phyloP scores from a whole-genome alignment of 2,329 filamentous ascomycete species.

The Neofusicoccum sp. region DNA sequence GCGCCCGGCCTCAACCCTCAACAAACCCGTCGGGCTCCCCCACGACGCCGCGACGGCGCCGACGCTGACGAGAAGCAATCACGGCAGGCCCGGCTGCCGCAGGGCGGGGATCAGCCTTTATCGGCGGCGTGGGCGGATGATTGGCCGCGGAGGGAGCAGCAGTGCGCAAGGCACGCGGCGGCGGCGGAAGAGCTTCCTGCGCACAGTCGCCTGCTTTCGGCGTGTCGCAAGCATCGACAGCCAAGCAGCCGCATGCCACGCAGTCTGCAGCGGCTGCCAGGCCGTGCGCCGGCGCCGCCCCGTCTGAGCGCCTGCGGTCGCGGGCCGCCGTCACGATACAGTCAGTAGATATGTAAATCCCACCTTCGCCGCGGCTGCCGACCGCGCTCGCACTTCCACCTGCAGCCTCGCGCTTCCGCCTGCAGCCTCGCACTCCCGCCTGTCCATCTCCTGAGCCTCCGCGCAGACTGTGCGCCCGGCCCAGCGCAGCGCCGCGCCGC shows the following conservation, averaged over 20 bases:
- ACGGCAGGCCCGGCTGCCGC: conserved; percentile 2
- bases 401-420: neutral
- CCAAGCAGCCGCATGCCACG: conserved; percentile 1
- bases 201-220: conserved; percentile 16
- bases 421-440: too few relatives aligned
- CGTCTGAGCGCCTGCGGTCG: neutral
- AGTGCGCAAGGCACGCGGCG: conserved; percentile 6
- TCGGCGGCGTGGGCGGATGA: conserved; percentile 12
- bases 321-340: conserved; percentile 12
- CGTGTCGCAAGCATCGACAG: conserved; percentile 10
- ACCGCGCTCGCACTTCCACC: neutral
- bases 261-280: neutral
- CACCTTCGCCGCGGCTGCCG: neutral
- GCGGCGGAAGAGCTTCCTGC: neutral
- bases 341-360: conserved; percentile 16
- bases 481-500: too few relatives aligned
- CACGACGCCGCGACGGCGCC: conserved; percentile 11
- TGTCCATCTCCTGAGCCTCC: too few relatives aligned
- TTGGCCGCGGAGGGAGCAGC: conserved; percentile 5
- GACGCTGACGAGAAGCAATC: conserved; percentile 6
- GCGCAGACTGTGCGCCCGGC: too few relatives aligned
- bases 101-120: conserved; percentile 12
- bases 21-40: conserved; percentile 11
- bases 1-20: conserved; percentile 4
- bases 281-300: neutral